Evolutionary conservation across 2,329 filamentous ascomycete genomes (phyloP), one percentile per base, ranked within the genome.

Genomic region (Ophiostoma quercus): DNA sequence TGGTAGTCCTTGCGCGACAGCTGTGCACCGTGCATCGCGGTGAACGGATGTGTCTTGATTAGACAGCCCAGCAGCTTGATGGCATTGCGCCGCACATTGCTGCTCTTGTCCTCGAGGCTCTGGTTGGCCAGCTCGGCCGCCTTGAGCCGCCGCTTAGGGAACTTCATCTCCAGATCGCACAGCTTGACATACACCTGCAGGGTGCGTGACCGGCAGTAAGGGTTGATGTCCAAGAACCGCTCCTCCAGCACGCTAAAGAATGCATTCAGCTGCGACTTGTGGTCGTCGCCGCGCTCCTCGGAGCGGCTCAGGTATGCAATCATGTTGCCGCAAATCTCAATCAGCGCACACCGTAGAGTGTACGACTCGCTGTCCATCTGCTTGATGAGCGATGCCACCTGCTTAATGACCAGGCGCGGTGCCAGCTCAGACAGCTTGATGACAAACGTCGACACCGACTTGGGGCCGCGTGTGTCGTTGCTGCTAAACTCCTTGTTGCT

Each of bases 401-500:
- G 94, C 80, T 97, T 97, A 76, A 97, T 97, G 69, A 99, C 94
- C 32, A 97, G 82, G 72, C 94, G 88, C 4, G 96, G 95, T 2
- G 92, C 91, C 71, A 99, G 84, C 78, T 98, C 95, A 0, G 95
- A 98, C 37, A 99, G 85, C 77, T 94, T 96, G 70, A 94, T 87
- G 74, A 99, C 91, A 76, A 99, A 99, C 0, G 91, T 87, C 16
- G 95, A 98, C 8, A 98, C 92, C 0, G 94, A 98, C 79, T 98
- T 99, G 14, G 96, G 95, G 0, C 95, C 95, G 77, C 91, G 92
- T 1, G 91, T 93, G 78, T 99, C 96, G 76, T 96, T 99, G 72
- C 91, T 94, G 79, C 96, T 97, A 82, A 98, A 99, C 77, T 98
- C 94, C 78, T 97, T 99, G 80, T 94, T 97, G 78, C 94, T 96